phyloP scores from a whole-genome alignment of 208 protist species.

The Tritrichomonas foetus region DNA sequence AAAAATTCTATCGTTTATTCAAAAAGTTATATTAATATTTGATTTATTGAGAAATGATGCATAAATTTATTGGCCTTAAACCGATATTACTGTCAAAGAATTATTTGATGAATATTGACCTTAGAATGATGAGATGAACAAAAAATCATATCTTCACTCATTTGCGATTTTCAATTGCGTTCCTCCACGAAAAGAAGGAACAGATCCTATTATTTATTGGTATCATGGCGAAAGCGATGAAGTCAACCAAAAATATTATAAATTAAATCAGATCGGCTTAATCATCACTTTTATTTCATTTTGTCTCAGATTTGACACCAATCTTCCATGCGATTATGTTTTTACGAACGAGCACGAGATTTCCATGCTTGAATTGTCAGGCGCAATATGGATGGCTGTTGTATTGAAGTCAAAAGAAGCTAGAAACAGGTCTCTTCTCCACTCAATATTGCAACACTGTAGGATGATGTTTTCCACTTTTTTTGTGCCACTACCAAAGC shows the following conservation, averaged over 20 bases:
- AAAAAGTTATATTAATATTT: too few species aligned
- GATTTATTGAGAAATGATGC: too few species aligned
- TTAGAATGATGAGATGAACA: too few species aligned
- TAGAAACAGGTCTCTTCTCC: background rate
- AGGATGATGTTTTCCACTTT: background rate
- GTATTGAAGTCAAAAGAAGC: background rate
- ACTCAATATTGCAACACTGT: background rate
- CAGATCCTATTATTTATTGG: background rate
- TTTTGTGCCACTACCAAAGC: background rate
- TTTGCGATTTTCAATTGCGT: background rate
- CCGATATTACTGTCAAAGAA: too few species aligned
- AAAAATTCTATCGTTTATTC: too few species aligned
- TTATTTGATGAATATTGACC: too few species aligned
- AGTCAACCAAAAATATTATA: background rate
- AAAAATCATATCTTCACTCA: background rate
- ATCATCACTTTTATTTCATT: background rate
- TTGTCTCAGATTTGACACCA: background rate
- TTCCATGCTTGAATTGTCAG: background rate
- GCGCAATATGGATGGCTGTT: background rate
- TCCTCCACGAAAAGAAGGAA: background rate
- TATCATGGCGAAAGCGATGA: background rate
- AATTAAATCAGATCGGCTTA: background rate
- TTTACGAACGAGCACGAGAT: background rate
- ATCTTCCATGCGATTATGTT: background rate
- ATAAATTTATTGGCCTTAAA: too few species aligned